phyloP scores from a whole-genome alignment of 805 yeast genomes.

The Candida jianshihensis region DNA sequence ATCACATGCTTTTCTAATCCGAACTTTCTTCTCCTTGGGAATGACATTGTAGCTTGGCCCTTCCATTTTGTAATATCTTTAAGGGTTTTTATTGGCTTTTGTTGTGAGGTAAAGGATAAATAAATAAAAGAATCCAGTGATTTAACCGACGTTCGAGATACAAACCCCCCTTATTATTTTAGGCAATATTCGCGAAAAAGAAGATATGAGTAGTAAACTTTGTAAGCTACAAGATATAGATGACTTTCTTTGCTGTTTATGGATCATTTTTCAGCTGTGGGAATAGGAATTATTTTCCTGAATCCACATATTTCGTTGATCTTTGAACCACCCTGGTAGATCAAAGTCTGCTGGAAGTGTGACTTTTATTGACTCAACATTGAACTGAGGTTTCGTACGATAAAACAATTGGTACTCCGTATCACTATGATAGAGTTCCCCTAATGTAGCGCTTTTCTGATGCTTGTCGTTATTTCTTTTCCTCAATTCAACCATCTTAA shows the following conservation, averaged over 20 bases:
- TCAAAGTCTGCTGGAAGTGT: slow-evolving; percentile 48
- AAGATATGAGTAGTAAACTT: not conserved
- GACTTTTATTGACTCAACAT: slow-evolving; percentile 17
- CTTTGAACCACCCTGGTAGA: slow-evolving; percentile 72
- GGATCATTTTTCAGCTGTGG: too few species aligned
- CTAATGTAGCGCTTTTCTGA: not conserved
- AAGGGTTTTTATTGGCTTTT: not conserved
- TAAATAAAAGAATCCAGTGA: not conserved
- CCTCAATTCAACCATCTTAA: slow-evolving; percentile 44
- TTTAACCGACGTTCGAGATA: not conserved
- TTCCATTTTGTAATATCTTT: too few species aligned
- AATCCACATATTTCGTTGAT: slow-evolving; percentile 65
- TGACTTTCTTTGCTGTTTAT: too few species aligned
- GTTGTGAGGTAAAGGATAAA: not conserved
- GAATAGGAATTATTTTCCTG: slow-evolving; percentile 19
- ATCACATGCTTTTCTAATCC: slow-evolving; percentile 38
- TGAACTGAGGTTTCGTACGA: slow-evolving; percentile 11
- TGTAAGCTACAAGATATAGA: too few species aligned
- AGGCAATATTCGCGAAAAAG: too few species aligned
- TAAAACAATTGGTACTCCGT: slow-evolving; percentile 15
- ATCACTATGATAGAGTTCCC: not conserved
- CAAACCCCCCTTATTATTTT: too few species aligned
- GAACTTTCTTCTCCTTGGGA: slow-evolving; percentile 6
- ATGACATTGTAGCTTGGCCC: not conserved
- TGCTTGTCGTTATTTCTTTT: slow-evolving; percentile 26